These are phyloP conservation scores for Fibroporia radiculosa DNA, from an alignment of 768 basidiomycete species.

Conservation along the genomic window DNA sequence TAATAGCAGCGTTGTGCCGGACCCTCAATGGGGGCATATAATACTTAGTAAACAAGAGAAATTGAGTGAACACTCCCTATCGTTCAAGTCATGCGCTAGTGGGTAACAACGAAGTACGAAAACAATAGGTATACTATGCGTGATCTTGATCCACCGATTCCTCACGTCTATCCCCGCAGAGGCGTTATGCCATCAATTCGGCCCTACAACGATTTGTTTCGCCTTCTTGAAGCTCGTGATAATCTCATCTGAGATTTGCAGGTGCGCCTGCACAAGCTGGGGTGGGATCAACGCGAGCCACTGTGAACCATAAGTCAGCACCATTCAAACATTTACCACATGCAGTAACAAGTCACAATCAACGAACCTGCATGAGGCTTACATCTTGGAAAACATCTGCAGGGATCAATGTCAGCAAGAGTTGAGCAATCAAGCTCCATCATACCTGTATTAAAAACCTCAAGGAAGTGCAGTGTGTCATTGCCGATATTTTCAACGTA, in stretches of 20 bases:
- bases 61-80: too few species aligned
- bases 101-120: too few species aligned
- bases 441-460: constrained; percentile 27
- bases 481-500: constrained; percentile 33
- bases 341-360: too few species aligned
- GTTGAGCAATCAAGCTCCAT: not conserved
- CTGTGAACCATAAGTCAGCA: constrained; percentile 21
- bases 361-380: constrained; percentile 38
- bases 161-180: too few species aligned
- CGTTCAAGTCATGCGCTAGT: too few species aligned
- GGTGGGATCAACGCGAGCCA: constrained; percentile 57
- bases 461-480: constrained; percentile 28
- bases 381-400: constrained; percentile 20
- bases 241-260: constrained; percentile 42
- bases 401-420: not conserved
- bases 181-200: too few species aligned
- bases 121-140: too few species aligned
- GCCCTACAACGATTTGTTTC: constrained; percentile 41
- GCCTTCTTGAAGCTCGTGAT: constrained; percentile 41
- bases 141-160: too few species aligned
- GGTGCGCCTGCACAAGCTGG: constrained; percentile 51
- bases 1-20: too few species aligned
- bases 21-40: too few species aligned
- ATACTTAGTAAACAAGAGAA: too few species aligned
- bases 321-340: too few species aligned